Evolutionary conservation across 2,329 filamentous ascomycete genomes (phyloP).

Genomic region (Immersiporthe knoxdaviesiana): DNA sequence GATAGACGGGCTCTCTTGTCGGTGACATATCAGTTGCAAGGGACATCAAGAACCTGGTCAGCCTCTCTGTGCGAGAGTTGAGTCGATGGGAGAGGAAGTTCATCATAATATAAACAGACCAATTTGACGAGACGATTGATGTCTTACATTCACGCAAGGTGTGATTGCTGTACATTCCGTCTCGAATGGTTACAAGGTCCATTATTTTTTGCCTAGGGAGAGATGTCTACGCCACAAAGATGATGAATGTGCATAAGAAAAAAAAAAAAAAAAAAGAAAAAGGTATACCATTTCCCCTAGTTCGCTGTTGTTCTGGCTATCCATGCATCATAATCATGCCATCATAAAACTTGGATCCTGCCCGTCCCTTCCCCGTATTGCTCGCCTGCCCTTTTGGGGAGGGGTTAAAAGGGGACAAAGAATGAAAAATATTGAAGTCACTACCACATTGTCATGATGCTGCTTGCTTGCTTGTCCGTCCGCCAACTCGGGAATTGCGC

Average conservation of each 20-base stretch:
- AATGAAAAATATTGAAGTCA: background rate
- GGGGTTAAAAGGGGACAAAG: background rate
- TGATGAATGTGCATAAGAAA: background rate
- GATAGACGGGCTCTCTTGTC: background rate
- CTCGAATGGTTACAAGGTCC: background rate
- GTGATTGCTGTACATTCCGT: background rate
- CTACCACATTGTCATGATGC: background rate
- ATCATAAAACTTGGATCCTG: constrained; percentile 8
- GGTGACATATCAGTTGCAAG: background rate
- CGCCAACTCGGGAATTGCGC: background rate
- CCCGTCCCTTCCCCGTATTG: background rate
- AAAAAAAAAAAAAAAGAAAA: background rate
- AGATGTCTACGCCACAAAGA: background rate
- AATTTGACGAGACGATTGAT: background rate
- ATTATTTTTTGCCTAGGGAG: background rate
- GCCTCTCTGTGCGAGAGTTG: background rate
- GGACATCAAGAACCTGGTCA: background rate
- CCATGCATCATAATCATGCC: constrained; percentile 15
- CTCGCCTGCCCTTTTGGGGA: background rate
- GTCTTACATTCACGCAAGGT: background rate
- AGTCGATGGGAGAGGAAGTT: background rate
- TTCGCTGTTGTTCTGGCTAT: background rate
- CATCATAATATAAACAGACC: background rate
- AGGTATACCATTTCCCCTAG: background rate
- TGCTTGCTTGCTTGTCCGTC: background rate